Evolutionary conservation across 495 filamentous ascomycete species (phyloP).

Genomic region (Neurospora hispaniola): DNA sequence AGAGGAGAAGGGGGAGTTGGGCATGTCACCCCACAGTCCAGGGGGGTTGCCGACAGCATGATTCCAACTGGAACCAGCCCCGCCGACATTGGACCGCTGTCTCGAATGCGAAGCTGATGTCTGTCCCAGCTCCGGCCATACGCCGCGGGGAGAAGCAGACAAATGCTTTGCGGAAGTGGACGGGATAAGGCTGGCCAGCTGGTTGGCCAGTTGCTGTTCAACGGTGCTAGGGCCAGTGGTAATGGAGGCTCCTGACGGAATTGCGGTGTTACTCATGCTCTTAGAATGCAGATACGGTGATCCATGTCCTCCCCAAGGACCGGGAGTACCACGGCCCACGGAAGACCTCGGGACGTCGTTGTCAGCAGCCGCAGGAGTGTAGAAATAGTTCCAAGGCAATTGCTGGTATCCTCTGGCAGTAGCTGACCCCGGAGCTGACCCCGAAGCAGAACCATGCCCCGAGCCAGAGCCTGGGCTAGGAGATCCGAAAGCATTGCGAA

Average conservation of each 20-base stretch:
- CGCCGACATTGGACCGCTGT: background rate
- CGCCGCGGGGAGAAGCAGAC: background rate
- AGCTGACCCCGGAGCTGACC: constrained; percentile 25
- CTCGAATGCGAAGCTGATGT: background rate
- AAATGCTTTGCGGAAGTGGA: background rate
- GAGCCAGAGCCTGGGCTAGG: constrained; percentile 11
- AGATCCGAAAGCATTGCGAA: constrained; percentile 18
- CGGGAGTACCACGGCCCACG: background rate
- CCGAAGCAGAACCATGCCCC: background rate
- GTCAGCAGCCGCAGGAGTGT: constrained; percentile 22
- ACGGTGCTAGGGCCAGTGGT: background rate
- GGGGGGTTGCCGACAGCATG: background rate
- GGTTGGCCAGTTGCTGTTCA: constrained; percentile 2
- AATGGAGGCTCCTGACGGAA: background rate
- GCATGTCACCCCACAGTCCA: background rate
- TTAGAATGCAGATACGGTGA: constrained; percentile 7
- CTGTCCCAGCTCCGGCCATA: constrained; percentile 6
- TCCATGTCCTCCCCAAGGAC: constrained; percentile 3
- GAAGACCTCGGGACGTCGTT: constrained; percentile 1
- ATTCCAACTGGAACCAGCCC: constrained; percentile 6
- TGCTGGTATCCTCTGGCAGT: constrained; percentile 28
- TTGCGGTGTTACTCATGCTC: constrained; percentile 11
- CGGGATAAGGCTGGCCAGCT: background rate
- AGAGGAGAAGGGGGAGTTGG: constrained; percentile 13
- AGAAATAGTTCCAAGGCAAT: constrained; percentile 36